Conservation (phyloP, 768 basidiomycete genomes). For the Mycena albidolilacea region DNA sequence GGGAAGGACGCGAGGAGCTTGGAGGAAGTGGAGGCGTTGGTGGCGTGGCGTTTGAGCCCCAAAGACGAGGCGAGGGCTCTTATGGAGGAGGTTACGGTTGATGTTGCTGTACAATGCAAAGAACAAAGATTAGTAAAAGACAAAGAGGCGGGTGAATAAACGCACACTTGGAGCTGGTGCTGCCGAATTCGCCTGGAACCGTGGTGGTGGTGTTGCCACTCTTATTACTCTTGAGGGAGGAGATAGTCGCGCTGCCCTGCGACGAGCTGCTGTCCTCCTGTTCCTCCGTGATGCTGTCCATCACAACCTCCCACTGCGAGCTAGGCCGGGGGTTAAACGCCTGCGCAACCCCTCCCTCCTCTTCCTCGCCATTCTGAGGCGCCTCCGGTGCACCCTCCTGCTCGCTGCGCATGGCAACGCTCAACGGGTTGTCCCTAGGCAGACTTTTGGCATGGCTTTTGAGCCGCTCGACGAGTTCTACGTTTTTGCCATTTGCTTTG, state of each 20-base stretch:
- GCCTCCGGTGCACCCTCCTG: constrained; percentile 40
- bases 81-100: constrained; percentile 80
- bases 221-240: constrained; percentile 61
- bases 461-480: constrained; percentile 78
- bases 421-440: constrained; percentile 69
- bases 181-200: constrained; percentile 80
- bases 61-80: constrained; percentile 83
- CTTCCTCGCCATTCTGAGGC: constrained; percentile 42
- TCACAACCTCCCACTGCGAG: constrained; percentile 90
- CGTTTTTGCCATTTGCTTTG: constrained; percentile 86
- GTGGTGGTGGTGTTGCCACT: constrained; percentile 40
- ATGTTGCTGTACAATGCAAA: constrained; percentile 53
- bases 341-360: constrained; percentile 48
- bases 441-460: constrained; percentile 78
- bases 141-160: constrained; percentile 37
- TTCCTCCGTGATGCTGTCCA: constrained; percentile 83
- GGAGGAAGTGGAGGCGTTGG: constrained; percentile 43
- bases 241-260: constrained; percentile 58
- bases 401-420: constrained; percentile 69
- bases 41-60: constrained; percentile 70
- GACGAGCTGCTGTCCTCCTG: constrained; percentile 67
- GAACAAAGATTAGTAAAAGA: constrained; percentile 28
- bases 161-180: constrained; percentile 73
- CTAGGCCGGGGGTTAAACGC: constrained; percentile 69
- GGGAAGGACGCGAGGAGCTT: constrained; percentile 38